Conservation (phyloP, 495 filamentous ascomycete genomes). For the Mytilinidion resinicola region DNA sequence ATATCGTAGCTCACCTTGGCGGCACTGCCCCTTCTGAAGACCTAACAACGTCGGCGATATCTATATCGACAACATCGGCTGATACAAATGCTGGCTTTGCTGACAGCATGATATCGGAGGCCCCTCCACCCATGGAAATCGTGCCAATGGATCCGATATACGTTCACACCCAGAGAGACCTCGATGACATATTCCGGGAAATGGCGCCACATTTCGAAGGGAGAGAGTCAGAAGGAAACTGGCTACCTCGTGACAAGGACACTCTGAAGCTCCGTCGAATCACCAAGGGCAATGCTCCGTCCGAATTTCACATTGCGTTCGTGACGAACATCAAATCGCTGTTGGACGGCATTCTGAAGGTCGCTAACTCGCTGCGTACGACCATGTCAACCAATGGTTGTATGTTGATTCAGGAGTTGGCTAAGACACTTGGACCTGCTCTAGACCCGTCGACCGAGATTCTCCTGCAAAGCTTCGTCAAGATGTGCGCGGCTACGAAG, state of each 20-base stretch:
- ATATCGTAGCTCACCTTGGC: slow-evolving; percentile 67
- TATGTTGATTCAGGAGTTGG: slow-evolving; percentile 78
- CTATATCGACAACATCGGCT: slow-evolving; percentile 10
- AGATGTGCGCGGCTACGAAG: slow-evolving; percentile 79
- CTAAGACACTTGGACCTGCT: slow-evolving; percentile 63
- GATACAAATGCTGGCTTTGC: slow-evolving; percentile 27
- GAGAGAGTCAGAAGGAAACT: slow-evolving; percentile 85
- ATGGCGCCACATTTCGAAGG: slow-evolving; percentile 84
- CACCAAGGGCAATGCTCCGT: slow-evolving; percentile 74
- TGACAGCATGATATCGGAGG: slow-evolving; percentile 33
- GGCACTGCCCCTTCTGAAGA: slow-evolving; percentile 48
- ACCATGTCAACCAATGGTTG: slow-evolving; percentile 83
- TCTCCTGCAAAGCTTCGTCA: slow-evolving; percentile 80
- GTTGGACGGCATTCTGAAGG: slow-evolving; percentile 86
- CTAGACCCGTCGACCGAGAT: slow-evolving; percentile 89
- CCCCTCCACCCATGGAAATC: slow-evolving; percentile 41
- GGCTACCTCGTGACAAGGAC: slow-evolving; percentile 76
- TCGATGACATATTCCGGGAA: slow-evolving; percentile 74
- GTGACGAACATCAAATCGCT: slow-evolving; percentile 62
- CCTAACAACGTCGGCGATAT: slow-evolving; percentile 33
- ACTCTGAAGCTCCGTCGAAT: slow-evolving; percentile 68
- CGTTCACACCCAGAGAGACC: slow-evolving; percentile 70
- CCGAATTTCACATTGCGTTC: slow-evolving; percentile 65
- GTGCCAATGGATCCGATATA: slow-evolving; percentile 72
- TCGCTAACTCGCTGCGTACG: slow-evolving; percentile 76